Conservation (phyloP, 495 filamentous ascomycete species). For the Cetradonia linearis region DNA sequence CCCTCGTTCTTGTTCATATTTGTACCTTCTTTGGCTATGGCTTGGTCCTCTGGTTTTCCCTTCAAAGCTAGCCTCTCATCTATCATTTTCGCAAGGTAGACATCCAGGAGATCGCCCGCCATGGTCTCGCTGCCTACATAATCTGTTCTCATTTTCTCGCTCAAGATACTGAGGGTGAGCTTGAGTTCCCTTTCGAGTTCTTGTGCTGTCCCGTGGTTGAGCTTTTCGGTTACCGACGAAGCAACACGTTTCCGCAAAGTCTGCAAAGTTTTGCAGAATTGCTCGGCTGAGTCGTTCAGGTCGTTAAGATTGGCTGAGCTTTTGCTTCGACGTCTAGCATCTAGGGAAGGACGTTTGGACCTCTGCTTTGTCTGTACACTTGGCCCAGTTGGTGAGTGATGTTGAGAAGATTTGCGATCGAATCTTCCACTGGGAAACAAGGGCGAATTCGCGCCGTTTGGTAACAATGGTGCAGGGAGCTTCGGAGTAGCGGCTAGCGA, state of each 20-base stretch:
- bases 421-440: constrained; percentile 26
- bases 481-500: constrained; percentile 22
- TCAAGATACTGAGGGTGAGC: constrained; percentile 60
- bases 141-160: constrained; percentile 31
- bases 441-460: constrained; percentile 33
- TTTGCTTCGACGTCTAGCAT: constrained; percentile 46
- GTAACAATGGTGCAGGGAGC: constrained; percentile 28
- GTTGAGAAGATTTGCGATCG: constrained; percentile 24
- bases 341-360: constrained; percentile 46
- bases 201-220: constrained; percentile 50
- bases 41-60: constrained; percentile 1
- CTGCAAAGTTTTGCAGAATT: constrained; percentile 66
- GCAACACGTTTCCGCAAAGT: constrained; percentile 75
- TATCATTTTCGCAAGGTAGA: constrained; percentile 63
- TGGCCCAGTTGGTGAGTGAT: constrained; percentile 39
- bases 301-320: constrained; percentile 35
- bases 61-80: constrained; percentile 50
- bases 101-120: constrained; percentile 55
- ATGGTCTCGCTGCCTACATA: constrained; percentile 41
- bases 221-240: constrained; percentile 47
- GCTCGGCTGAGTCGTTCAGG: constrained; percentile 66
- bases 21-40: not conserved
- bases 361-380: constrained; percentile 29
- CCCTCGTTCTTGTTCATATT: not conserved
- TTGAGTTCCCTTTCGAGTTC: constrained; percentile 74